Conservation (phyloP, 2,329 filamentous ascomycete genomes). For the Xenosphaeropsis pyriputrescens region DNA sequence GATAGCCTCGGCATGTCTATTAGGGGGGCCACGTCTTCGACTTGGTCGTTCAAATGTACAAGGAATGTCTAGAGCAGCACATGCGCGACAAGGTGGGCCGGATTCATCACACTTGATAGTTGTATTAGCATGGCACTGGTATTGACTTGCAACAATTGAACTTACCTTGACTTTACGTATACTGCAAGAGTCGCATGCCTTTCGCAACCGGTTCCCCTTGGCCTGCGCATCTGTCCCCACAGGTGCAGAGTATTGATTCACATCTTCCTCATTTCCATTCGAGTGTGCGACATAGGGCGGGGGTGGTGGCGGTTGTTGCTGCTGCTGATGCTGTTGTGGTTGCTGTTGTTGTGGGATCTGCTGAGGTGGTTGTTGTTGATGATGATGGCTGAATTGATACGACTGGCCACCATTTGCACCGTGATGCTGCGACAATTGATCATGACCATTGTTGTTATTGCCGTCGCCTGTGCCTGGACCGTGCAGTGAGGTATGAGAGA, state of each 20-base stretch:
- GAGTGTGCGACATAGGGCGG: slow-evolving; percentile 5
- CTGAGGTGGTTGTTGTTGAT: background rate
- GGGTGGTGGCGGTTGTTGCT: slow-evolving; percentile 4
- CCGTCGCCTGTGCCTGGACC: background rate
- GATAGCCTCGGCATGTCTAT: slow-evolving; percentile 50
- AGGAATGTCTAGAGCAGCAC: slow-evolving; percentile 47
- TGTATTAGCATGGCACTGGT: background rate
- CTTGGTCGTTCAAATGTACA: slow-evolving; percentile 53
- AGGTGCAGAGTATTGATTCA: slow-evolving; percentile 1
- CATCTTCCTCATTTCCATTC: slow-evolving; percentile 7
- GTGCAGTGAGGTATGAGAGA: background rate
- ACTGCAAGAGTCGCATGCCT: slow-evolving; percentile 36
- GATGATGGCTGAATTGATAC: slow-evolving; percentile 1
- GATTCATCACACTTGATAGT: slow-evolving; percentile 43
- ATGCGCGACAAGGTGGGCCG: slow-evolving; percentile 52
- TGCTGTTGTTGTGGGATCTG: background rate
- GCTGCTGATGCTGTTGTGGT: background rate
- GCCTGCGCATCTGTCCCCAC: slow-evolving; percentile 7
- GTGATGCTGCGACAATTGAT: slow-evolving; percentile 1
- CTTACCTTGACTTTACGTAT: slow-evolving; percentile 35
- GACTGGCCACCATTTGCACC: background rate
- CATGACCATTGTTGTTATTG: background rate
- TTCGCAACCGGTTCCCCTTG: slow-evolving; percentile 24
- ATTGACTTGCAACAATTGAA: background rate
- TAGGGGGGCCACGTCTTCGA: slow-evolving; percentile 48